A percentile compares a stretch with the other conserved stretches of the same genome.
These are phyloP conservation scores for Pseudocercospora ulei DNA, from an alignment of 2,329 filamentous ascomycete genomes.

Conservation along the genomic window DNA sequence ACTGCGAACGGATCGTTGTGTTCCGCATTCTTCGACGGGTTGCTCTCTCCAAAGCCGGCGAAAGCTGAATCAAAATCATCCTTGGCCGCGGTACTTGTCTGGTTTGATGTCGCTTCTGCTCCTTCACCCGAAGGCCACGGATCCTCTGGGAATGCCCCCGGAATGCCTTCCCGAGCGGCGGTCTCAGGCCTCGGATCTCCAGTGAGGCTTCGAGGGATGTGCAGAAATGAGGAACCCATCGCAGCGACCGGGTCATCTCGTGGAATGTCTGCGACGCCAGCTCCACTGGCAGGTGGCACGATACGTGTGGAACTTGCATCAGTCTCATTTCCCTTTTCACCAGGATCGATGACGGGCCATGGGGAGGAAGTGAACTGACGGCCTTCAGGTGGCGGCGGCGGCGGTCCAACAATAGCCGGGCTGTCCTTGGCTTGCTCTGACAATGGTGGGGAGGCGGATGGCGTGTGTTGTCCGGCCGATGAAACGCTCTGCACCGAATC, in stretches of 20 bases:
- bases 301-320: constrained; percentile 50
- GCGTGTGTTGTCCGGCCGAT: constrained; percentile 41
- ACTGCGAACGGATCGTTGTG: constrained; percentile 37
- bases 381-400: constrained; percentile 59
- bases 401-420: constrained; percentile 48
- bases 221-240: background rate
- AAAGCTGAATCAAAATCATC: constrained; percentile 81
- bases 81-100: constrained; percentile 34
- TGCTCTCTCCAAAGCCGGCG: constrained; percentile 54
- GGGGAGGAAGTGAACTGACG: constrained; percentile 69
- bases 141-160: constrained; percentile 43
- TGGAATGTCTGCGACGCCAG: constrained; percentile 27
- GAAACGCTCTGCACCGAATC: constrained; percentile 28
- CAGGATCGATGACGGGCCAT: constrained; percentile 56
- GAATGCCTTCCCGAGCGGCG: constrained; percentile 33
- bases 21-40: constrained; percentile 25
- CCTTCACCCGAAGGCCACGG: constrained; percentile 34
- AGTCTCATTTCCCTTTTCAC: constrained; percentile 36
- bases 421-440: constrained; percentile 44
- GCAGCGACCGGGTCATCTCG: constrained; percentile 15
- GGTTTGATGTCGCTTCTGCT: constrained; percentile 41
- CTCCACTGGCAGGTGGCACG: constrained; percentile 30
- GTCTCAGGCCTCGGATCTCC: constrained; percentile 20
- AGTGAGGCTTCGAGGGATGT: constrained; percentile 15
- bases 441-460: constrained; percentile 53